A percentile compares a stretch with the other conserved stretches of the same genome.
Conservation (phyloP, 2,329 filamentous ascomycete genomes). For the Pseudogymnoascus pannorum region DNA sequence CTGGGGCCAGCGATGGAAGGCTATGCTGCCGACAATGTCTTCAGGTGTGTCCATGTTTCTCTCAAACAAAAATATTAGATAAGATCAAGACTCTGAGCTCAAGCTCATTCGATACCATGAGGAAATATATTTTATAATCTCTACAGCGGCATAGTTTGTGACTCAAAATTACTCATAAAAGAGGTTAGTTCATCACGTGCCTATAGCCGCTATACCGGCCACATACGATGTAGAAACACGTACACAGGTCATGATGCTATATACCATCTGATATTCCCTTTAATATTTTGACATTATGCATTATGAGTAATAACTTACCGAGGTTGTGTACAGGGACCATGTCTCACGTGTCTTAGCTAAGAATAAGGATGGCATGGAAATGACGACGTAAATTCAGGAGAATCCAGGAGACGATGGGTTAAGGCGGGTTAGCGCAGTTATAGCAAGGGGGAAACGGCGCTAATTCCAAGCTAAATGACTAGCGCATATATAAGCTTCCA, state of each 20-base stretch:
- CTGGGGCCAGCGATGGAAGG: slow-evolving; percentile 16
- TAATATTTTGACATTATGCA: not conserved
- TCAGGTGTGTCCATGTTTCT: not conserved
- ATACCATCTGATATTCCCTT: not conserved
- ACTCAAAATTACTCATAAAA: not conserved
- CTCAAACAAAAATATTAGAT: not conserved
- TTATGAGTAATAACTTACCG: not conserved
- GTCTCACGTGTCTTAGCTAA: not conserved
- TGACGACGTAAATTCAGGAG: not conserved
- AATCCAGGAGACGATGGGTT: not conserved
- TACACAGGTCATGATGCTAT: not conserved
- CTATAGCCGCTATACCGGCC: not conserved
- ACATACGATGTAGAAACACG: no score
- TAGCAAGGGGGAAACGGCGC: not conserved
- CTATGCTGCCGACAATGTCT: not conserved
- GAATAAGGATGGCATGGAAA: no score
- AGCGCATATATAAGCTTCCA: not conserved
- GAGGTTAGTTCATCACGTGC: not conserved
- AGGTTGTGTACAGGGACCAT: not conserved
- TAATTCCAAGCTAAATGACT: not conserved
- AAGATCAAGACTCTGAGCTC: no score
- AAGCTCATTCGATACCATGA: not conserved
- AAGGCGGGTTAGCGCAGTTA: not conserved
- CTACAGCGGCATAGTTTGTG: not conserved
- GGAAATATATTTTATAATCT: not conserved